Conservation (phyloP, 2,329 filamentous ascomycete genomes). For the Zalaria sp. region DNA sequence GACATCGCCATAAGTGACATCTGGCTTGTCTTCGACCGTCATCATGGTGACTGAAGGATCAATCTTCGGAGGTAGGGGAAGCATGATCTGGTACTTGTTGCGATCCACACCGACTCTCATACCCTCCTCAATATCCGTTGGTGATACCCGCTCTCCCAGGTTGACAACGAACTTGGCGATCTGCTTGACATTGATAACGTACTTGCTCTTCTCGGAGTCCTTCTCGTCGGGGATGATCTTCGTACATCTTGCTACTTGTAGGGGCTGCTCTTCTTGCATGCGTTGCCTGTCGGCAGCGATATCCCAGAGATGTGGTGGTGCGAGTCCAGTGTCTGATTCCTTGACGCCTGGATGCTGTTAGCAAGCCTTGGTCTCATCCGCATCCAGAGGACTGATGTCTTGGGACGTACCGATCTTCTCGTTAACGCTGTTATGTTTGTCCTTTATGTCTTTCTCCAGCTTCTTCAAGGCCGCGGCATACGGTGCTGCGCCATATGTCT, state of each 20-base stretch:
- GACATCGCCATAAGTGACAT: constrained; percentile 97
- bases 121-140: constrained; percentile 97
- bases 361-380: not conserved
- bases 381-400: too few species aligned
- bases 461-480: constrained; percentile 91
- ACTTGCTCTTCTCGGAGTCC: constrained; percentile 96
- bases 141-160: constrained; percentile 88
- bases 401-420: constrained; percentile 68
- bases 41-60: constrained; percentile 99
- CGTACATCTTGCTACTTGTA: constrained; percentile 94
- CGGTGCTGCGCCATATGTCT: constrained; percentile 88
- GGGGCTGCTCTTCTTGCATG: constrained; percentile 94
- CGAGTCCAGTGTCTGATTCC: constrained; percentile 96
- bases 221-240: constrained; percentile 98
- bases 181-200: constrained; percentile 99
- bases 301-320: constrained; percentile 97
- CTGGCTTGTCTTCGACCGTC: constrained; percentile 99
- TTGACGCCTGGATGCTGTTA: constrained; percentile 41
- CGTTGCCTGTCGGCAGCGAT: constrained; percentile 94
- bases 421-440: constrained; percentile 94
- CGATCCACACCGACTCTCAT: constrained; percentile 97
- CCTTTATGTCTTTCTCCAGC: constrained; percentile 98
- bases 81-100: constrained; percentile 98
- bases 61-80: constrained; percentile 94
- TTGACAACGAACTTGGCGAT: constrained; percentile 99